Conservation (phyloP, 2,329 filamentous ascomycete genomes). For the Clonostachys byssicola region DNA sequence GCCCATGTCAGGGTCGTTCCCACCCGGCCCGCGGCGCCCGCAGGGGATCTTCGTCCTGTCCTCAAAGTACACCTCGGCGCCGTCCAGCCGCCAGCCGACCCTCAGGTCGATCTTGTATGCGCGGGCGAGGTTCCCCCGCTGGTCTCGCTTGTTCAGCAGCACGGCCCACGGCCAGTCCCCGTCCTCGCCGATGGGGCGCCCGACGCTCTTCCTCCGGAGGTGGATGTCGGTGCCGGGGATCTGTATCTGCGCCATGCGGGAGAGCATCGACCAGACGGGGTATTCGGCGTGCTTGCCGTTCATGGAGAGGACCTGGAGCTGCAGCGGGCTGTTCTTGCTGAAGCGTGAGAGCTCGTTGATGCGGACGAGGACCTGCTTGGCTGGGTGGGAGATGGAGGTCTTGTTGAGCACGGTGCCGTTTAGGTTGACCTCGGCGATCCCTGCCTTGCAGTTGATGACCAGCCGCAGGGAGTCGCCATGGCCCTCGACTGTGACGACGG, state of each 20-base stretch:
- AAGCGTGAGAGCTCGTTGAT: slow-evolving; percentile 22
- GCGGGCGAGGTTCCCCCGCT: slow-evolving; percentile 22
- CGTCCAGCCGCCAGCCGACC: slow-evolving; percentile 36
- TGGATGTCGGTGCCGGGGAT: slow-evolving; percentile 31
- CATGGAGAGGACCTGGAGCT: slow-evolving; percentile 25
- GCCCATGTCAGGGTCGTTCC: slow-evolving; percentile 12
- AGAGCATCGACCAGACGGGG: slow-evolving; percentile 26
- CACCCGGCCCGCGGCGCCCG: slow-evolving; percentile 19
- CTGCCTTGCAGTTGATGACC: slow-evolving; percentile 9
- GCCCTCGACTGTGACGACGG: slow-evolving; percentile 5
- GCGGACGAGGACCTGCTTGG: slow-evolving; percentile 1
- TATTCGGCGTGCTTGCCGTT: slow-evolving; percentile 30
- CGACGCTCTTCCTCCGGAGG: slow-evolving; percentile 29
- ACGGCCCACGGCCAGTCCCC: slow-evolving; percentile 21
- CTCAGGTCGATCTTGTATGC: slow-evolving; percentile 37
- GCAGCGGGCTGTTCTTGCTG: slow-evolving; percentile 16
- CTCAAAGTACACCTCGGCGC: slow-evolving; percentile 36
- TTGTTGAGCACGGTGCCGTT: background rate
- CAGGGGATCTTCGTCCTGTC: slow-evolving; percentile 35
- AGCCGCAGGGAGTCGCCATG: slow-evolving; percentile 12
- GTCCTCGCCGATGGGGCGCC: slow-evolving; percentile 8
- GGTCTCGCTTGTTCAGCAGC: slow-evolving; percentile 18
- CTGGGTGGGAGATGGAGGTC: slow-evolving; percentile 3
- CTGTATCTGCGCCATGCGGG: slow-evolving; percentile 19
- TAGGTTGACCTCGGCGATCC: slow-evolving; percentile 10